Base-by-base conservation (phyloP, 768 basidiomycete species). In the Lyophyllum decastes region DNA sequence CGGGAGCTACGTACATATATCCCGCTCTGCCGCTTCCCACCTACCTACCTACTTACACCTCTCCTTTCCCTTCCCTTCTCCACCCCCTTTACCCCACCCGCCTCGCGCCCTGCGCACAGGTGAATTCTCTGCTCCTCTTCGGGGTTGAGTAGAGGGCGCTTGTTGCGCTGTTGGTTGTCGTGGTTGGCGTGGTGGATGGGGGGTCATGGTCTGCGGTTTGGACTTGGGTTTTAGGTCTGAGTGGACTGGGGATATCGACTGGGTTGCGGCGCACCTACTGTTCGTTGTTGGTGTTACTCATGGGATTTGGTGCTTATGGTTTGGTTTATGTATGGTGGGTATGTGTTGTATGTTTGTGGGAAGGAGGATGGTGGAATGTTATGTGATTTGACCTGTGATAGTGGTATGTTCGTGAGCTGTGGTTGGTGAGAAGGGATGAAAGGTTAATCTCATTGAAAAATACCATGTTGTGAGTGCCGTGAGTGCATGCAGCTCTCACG, bases 111-210 rank as follows among this genome's bases (percentile, higher is more conserved):
- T 52, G 58, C 52, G 55, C 52, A 52, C 24, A 45, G 51, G 61
- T 55, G 61, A 64, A 64, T 64, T 57, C 61, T 64, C 61, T 64
- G 63, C 63, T 64, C 63, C 63, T 55, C 61, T 64, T 60, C 61
- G 61, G 63, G 63, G 63, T 64, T 60, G 57, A 61, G 61, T 58
- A 61, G 61, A 61, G 61, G 61, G 61, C 61, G 54, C 54, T 45
- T 55, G 49, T 46, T 55, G 48, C 41, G 34, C 24, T 26, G 21
- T 40, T 17, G 27, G 19, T 21, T 19, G 12, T 30, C 25, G 44
- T 47, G 30, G 53, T 7, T 54, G n/a, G n/a, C 21, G 17, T n/a
- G 38, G 50, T 40, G 14, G 35, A n/a, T n/a, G n/a, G n/a, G n/a
- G 41, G 49, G 44, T 25, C 14, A 22, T 45, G 44, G 47, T 30